Evolutionary conservation across 306 rosid genomes (phyloP).

Genomic region (Gleditsia sinensis): DNA sequence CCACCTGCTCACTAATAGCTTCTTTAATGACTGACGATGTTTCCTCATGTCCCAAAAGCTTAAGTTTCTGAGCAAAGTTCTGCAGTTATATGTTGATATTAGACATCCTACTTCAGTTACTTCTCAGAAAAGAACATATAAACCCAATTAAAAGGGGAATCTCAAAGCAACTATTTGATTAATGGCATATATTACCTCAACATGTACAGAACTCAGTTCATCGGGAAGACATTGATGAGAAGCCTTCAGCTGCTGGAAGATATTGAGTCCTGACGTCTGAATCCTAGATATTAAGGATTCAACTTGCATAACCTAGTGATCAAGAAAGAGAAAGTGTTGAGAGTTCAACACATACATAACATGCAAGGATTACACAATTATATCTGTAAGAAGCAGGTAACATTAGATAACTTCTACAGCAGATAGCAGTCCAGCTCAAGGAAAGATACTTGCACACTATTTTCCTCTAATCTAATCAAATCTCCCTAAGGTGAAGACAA

Average conservation of each 20-base stretch:
- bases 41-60: conserved; percentile 65
- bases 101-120: conserved; percentile 26
- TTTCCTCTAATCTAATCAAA: conserved; percentile 21
- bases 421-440: conserved; percentile 14
- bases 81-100: conserved; percentile 49
- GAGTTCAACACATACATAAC: conserved; percentile 4
- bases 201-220: conserved; percentile 59
- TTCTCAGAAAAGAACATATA: conserved; percentile 24
- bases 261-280: conserved; percentile 48
- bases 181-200: conserved; percentile 59
- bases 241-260: conserved; percentile 66
- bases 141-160: conserved; percentile 4
- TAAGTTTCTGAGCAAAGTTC: conserved; percentile 70
- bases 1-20: conserved; percentile 58
- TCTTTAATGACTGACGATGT: conserved; percentile 58
- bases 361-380: conserved; percentile 22
- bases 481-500: conserved; percentile 5
- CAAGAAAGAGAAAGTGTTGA: conserved; percentile 41
- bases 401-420: conserved; percentile 16
- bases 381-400: conserved; percentile 24
- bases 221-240: conserved; percentile 52
- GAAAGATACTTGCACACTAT: conserved; percentile 1
- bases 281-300: conserved; percentile 66
- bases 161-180: conserved; percentile 2
- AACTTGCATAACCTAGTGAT: conserved; percentile 70